phyloP scores from a whole-genome alignment of 1,284 basidiomycete species.

The Puccinia polysora region DNA sequence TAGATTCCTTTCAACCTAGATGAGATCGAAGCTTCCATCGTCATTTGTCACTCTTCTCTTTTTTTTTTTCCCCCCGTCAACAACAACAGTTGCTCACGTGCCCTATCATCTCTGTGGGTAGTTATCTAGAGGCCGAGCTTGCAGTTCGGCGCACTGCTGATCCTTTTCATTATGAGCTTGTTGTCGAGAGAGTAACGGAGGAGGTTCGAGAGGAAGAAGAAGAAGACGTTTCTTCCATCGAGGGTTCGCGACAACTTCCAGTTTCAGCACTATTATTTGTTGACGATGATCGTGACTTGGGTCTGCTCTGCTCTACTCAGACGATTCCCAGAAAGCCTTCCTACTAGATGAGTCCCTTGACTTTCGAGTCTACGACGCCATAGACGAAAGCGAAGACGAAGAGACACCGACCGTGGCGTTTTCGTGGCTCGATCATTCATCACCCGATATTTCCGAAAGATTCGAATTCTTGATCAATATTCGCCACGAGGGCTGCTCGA shows the following conservation, averaged over 20 bases:
- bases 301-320: slow-evolving; percentile 1
- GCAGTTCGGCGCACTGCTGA: slow-evolving; percentile 77
- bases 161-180: slow-evolving; percentile 91
- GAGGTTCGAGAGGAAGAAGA: too few species aligned
- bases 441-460: slow-evolving; percentile 2
- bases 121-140: slow-evolving; percentile 91
- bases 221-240: slow-evolving; percentile 85
- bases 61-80: slow-evolving; percentile 10
- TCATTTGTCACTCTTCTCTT: too few species aligned
- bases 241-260: slow-evolving; percentile 63
- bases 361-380: slow-evolving; percentile 10
- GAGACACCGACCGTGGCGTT: slow-evolving; percentile 1
- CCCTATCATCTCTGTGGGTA: slow-evolving; percentile 52
- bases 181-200: slow-evolving; percentile 88
- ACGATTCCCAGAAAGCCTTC: slow-evolving; percentile 29
- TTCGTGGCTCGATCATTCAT: slow-evolving; percentile 35
- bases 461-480: slow-evolving; percentile 37
- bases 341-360: slow-evolving; percentile 22
- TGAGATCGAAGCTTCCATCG: too few species aligned
- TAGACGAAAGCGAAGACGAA: slow-evolving; percentile 27
- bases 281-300: too few species aligned
- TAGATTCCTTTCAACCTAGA: not conserved
- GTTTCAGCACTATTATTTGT: slow-evolving; percentile 3
- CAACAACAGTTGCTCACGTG: not conserved
- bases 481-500: slow-evolving; percentile 8